phyloP scores from a whole-genome alignment of 176 grass and related monocot genomes.

The Ensete ventricosum region DNA sequence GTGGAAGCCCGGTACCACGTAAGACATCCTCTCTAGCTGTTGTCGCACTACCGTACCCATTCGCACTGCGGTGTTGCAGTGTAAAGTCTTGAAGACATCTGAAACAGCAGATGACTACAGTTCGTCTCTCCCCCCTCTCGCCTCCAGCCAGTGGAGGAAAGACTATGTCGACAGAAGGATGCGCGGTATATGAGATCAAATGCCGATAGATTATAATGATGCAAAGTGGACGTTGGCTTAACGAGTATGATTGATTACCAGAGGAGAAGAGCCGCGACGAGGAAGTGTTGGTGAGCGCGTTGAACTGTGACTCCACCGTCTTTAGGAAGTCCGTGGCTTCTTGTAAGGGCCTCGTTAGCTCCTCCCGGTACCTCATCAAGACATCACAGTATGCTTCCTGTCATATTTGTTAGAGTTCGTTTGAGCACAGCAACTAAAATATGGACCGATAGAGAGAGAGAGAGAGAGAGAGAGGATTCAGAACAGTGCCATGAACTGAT shows the following conservation, averaged over 20 bases:
- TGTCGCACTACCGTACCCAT: neutral
- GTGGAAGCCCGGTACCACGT: neutral
- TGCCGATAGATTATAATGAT: neutral
- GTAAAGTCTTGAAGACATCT: neutral
- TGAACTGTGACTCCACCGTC: constrained; percentile 53
- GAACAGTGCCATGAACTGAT: constrained; percentile 73
- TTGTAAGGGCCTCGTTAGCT: constrained; percentile 59
- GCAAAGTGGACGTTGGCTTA: neutral
- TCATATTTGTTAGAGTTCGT: neutral
- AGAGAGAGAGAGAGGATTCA: neutral
- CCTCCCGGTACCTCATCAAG: constrained; percentile 61
- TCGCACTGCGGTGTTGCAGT: constrained; percentile 5
- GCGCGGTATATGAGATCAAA: constrained; percentile 12
- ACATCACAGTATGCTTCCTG: constrained; percentile 76
- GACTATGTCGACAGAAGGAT: constrained; percentile 15
- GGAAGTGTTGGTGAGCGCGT: constrained; percentile 43
- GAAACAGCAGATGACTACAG: neutral
- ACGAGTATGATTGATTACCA: constrained; percentile 25
- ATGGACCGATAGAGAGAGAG: neutral
- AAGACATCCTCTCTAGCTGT: neutral
- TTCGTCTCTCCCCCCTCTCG: neutral
- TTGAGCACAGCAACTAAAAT: neutral
- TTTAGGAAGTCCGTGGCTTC: constrained; percentile 69
- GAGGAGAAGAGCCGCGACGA: constrained; percentile 10
- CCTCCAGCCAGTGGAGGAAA: neutral